Percentiles rank a stretch among this genome's conserved stretches.
These are phyloP conservation scores for Talaromyces proteolyticus DNA, from an alignment of 495 filamentous ascomycete genomes.

Conservation along the genomic window DNA sequence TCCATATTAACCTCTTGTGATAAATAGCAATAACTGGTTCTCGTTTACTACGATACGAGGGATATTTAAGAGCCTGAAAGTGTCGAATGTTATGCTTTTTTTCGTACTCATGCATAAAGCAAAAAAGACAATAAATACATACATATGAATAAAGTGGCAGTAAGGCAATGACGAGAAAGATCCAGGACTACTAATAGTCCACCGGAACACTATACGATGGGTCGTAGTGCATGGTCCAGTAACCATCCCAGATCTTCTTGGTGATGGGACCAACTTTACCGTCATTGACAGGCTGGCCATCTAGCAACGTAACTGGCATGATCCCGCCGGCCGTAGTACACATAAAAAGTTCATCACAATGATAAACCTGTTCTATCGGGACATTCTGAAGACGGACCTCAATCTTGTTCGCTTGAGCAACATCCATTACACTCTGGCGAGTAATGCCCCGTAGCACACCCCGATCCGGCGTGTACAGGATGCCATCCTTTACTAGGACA, in stretches of 20 bases:
- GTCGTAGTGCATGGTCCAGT: slow-evolving; percentile 33
- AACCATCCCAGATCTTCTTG: slow-evolving; percentile 32
- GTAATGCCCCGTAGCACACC: slow-evolving; percentile 27
- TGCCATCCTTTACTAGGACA: slow-evolving; percentile 19
- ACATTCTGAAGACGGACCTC: slow-evolving; percentile 19
- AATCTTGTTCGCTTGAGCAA: slow-evolving; percentile 14
- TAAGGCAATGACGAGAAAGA: background rate
- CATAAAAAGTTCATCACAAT: slow-evolving; percentile 30
- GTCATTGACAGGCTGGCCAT: slow-evolving; percentile 23
- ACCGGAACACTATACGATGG: slow-evolving; percentile 16
- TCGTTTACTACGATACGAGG: background rate
- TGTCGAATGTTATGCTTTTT: background rate
- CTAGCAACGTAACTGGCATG: slow-evolving; percentile 29
- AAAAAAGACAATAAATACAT: no score
- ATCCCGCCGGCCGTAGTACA: slow-evolving; percentile 33
- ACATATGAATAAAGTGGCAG: background rate
- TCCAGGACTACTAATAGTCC: background rate
- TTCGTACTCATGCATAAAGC: background rate
- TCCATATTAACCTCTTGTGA: background rate
- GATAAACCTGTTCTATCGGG: slow-evolving; percentile 22
- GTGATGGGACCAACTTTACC: slow-evolving; percentile 29
- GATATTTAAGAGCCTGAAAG: background rate
- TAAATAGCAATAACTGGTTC: background rate
- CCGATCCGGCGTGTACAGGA: slow-evolving; percentile 23
- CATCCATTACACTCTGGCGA: slow-evolving; percentile 27